A percentile compares a stretch with the other conserved stretches of the same genome.
These are phyloP conservation scores for Cladorrhinum samala DNA, from an alignment of 495 filamentous ascomycete species.

Conservation along the genomic window DNA sequence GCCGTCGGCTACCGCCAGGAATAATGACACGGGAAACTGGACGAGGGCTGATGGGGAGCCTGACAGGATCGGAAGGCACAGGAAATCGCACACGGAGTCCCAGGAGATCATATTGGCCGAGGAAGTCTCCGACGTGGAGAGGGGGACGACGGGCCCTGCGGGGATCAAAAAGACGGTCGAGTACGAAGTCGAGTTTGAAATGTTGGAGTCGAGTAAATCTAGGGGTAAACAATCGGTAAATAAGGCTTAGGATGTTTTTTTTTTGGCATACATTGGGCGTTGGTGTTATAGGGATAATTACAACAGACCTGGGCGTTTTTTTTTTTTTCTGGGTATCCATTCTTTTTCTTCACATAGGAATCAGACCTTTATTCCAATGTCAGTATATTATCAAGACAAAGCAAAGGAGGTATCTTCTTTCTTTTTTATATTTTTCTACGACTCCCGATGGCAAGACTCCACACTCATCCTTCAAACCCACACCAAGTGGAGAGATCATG, in stretches of 20 bases:
- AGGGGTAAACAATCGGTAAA: not conserved
- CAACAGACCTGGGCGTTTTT: too few species aligned
- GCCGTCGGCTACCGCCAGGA: not conserved
- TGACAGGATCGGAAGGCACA: not conserved
- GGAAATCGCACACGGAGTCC: slow-evolving; percentile 5
- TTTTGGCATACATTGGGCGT: too few species aligned
- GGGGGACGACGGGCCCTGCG: not conserved
- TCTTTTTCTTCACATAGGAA: too few species aligned
- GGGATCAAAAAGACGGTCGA: slow-evolving; percentile 12
- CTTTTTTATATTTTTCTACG: too few species aligned
- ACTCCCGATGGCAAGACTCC: too few species aligned
- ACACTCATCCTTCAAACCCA: too few species aligned
- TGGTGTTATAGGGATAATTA: too few species aligned
- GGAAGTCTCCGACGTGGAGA: not conserved
- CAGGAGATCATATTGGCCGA: slow-evolving; percentile 6
- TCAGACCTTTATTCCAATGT: too few species aligned
- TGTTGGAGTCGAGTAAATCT: not conserved
- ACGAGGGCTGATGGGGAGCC: slow-evolving; percentile 1
- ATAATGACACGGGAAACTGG: slow-evolving; percentile 1
- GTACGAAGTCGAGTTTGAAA: slow-evolving; percentile 13
- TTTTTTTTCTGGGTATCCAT: too few species aligned
- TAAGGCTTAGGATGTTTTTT: not conserved
- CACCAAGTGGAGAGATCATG: too few species aligned
- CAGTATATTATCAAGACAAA: too few species aligned
- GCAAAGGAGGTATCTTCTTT: too few species aligned